A percentile compares a stretch with the other conserved stretches of the same genome.
phyloP scores from a whole-genome alignment of 768 basidiomycete genomes.

The Candolleomyces eurysporus region DNA sequence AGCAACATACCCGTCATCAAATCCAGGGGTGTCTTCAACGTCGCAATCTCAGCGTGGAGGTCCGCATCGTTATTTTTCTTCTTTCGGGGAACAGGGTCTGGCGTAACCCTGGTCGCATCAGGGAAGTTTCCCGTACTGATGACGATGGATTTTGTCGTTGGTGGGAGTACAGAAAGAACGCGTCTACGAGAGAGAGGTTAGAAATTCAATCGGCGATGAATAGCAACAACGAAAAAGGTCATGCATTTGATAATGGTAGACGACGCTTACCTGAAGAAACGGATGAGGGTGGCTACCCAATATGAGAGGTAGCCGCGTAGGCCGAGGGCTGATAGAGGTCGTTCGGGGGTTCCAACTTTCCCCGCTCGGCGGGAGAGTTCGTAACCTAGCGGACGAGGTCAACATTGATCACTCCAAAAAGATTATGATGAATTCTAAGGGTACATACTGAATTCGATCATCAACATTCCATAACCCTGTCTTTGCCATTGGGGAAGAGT shows the following conservation, averaged over 20 bases:
- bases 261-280: constrained; percentile 69
- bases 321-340: constrained; percentile 92
- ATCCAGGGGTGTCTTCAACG: constrained; percentile 35
- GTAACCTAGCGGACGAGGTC: constrained; percentile 53
- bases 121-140: constrained; percentile 44
- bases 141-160: constrained; percentile 42
- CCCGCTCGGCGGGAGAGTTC: constrained; percentile 80
- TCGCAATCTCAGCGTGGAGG: constrained; percentile 34
- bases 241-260: not conserved
- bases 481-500: constrained; percentile 91
- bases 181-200: constrained; percentile 31
- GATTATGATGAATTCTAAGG: not conserved
- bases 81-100: constrained; percentile 39
- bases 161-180: constrained; percentile 59
- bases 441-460: constrained; percentile 97
- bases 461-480: constrained; percentile 87
- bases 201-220: too few relatives aligned
- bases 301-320: constrained; percentile 86
- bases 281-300: constrained; percentile 82
- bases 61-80: constrained; percentile 65
- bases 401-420: not conserved
- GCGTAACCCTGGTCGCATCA: constrained; percentile 33
- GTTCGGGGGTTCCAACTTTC: constrained; percentile 88
- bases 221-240: not conserved
- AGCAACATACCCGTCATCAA: constrained; percentile 25